Conservation (phyloP, 75 land plant species). For the Pinus albicaulis region DNA sequence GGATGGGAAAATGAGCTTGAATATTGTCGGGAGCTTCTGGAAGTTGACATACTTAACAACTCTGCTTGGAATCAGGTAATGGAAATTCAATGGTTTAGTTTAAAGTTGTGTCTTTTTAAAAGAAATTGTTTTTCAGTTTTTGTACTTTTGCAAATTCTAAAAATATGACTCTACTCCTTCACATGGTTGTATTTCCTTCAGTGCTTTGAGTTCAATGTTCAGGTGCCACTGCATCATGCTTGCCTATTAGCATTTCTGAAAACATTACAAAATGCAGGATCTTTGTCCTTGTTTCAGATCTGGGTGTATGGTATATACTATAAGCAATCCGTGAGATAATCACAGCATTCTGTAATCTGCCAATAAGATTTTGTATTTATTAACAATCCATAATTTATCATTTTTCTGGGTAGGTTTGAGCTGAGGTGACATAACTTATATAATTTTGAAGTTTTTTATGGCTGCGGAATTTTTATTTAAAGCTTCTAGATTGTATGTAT, state of each 20-base stretch:
- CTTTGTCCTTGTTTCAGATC: not conserved
- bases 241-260: not conserved
- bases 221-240: not conserved
- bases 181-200: not conserved
- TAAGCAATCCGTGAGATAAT: too few relatives aligned
- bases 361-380: too few relatives aligned
- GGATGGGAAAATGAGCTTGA: constrained; percentile 94
- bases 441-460: too few relatives aligned
- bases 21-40: constrained; percentile 62
- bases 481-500: not conserved
- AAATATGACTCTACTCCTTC: not conserved
- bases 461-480: too few relatives aligned
- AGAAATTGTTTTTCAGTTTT: not conserved
- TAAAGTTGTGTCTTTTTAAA: too few relatives aligned
- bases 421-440: too few relatives aligned
- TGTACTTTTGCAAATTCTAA: not conserved
- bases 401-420: too few relatives aligned
- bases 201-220: not conserved
- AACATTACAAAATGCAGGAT: not conserved
- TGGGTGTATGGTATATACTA: too few relatives aligned
- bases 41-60: constrained; percentile 77
- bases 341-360: too few relatives aligned
- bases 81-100: not conserved
- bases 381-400: too few relatives aligned
- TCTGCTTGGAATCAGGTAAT: constrained; percentile 99